Base-by-base conservation (phyloP, 1,139 yeast species). In the Zygosaccharomyces sapae region DNA sequence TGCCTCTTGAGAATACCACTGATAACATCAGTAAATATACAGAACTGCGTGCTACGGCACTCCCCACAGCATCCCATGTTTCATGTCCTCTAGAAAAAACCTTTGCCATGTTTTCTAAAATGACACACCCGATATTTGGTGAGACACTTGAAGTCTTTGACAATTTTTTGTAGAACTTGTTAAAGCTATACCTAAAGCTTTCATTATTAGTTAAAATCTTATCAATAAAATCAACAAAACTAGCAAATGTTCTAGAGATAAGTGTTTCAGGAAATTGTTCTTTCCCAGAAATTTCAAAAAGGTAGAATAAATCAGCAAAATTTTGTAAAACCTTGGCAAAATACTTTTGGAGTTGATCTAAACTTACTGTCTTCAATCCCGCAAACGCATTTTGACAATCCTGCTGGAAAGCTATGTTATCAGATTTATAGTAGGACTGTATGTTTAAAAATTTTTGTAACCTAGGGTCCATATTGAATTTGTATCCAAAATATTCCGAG, bases 401-500 rank as follows among this genome's bases (percentile, higher is more conserved):
- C 27, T 53, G 47, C 30, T 53, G 42, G 39, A 48, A 48, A 13
- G 50, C 43, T 16, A 41, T 46, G 7, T 51, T 46, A 16, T 38
- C 12, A 45, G 39, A 6, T 36, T 45, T 12, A 36, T 25, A 33
- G 43, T 37, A 76, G 80, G 43, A 20, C 42, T 43, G 39, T 46
- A 82, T 53, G 75, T 76, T 22, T 56, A 83, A 67, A 47, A 87
- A 70, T 45, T 75, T 74, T 45, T 78, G 81, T 52, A 84, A 73
- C 3, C 83, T 70, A 19, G 70, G 55, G 54, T 84, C 89, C 16
- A 81, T 70, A 59, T 85, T 86, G 67, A 72, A 84, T 12, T 72
- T 68, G 55, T 78, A 82, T 25, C 96, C 96, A 49, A 83, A 80
- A 62, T 86, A 86, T 49, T 79, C 82, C 1, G 87, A 72, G 33